Evolutionary conservation across 2,329 filamentous ascomycete genomes (phyloP).

Genomic region (Fusarium humuli): DNA sequence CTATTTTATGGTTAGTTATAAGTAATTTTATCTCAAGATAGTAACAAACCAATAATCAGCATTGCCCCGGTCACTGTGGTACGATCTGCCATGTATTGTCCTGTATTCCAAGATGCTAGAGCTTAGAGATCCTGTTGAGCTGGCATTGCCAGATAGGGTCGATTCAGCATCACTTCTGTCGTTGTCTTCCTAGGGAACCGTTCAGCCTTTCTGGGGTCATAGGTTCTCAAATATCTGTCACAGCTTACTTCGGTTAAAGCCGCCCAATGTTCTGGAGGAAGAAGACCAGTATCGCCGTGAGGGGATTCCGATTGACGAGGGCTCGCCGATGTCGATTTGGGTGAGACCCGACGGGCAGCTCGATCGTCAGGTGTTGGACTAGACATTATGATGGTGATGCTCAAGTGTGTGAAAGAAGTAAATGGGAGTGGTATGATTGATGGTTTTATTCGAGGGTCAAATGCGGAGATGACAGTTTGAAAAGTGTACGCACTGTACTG

Average conservation of each 20-base stretch:
- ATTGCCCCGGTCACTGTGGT: not conserved
- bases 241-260: not conserved
- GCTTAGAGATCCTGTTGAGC: not conserved
- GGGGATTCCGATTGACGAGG: not conserved
- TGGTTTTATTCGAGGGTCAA: not conserved
- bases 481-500: not conserved
- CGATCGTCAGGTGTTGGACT: fast-evolving
- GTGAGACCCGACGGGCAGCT: not conserved
- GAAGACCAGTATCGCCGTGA: not conserved
- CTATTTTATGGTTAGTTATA: not conserved
- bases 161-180: not conserved
- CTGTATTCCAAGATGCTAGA: conserved; percentile 9
- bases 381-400: not conserved
- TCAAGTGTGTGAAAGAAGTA: fast-evolving
- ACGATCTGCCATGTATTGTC: not conserved
- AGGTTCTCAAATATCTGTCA: not conserved
- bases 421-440: not conserved
- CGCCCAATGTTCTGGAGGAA: not conserved
- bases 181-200: not conserved
- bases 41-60: conserved; percentile 5
- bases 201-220: fast-evolving
- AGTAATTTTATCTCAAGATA: fast-evolving
- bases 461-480: not conserved
- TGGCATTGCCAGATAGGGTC: not conserved
- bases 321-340: not conserved